Base-by-base conservation (phyloP, 257 asterid genomes). In the Gardenia jasminoides region DNA sequence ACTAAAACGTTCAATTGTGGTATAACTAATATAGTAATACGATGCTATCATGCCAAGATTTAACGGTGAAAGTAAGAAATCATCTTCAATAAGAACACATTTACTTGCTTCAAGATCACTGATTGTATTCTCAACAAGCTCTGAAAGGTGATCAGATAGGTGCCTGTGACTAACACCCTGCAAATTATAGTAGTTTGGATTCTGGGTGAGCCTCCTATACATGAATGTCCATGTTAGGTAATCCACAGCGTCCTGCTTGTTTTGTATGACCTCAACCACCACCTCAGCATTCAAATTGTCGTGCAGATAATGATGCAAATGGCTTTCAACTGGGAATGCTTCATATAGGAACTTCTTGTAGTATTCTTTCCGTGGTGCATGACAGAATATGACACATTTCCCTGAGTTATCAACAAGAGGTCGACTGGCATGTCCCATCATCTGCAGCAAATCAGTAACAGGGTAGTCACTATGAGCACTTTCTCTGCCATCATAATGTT, bases 351-450 rank as follows among this genome's bases (percentile, higher is more conserved):
- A 86, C 85, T 86, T 86, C 87, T 81, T 86, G 84, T 86, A 86
- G 79, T 86, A 86, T 22, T 86, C 89, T 58, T 86, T 86, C 7
- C 85, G 75, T 13, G 89, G 89, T 28, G 89, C 89, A 69, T 86
- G 89, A 76, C 89, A 86, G 70, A 86, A 84, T n/a, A 86, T 86
- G 46, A 86, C 89, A 79, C 89, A 86, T 76, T 83, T 86, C 62
- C 89, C 89, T 0, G 88, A 82, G 50, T 72, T 83, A 61, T 82
- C 88, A 66, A 85, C 79, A 64, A 85, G 86, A 67, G 88, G 88
- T 58, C 88, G 84, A 72, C 87, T 86, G 72, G 89, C 89, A 86
- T 86, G 89, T 9, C 89, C 89, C 87, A 86, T 83, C 89, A 86
- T 86, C 85, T 86, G 89, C 79, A 86, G 79, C 56, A 86, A 78